phyloP scores from a whole-genome alignment of 495 filamentous ascomycete genomes.

The Choiromyces venosus region DNA sequence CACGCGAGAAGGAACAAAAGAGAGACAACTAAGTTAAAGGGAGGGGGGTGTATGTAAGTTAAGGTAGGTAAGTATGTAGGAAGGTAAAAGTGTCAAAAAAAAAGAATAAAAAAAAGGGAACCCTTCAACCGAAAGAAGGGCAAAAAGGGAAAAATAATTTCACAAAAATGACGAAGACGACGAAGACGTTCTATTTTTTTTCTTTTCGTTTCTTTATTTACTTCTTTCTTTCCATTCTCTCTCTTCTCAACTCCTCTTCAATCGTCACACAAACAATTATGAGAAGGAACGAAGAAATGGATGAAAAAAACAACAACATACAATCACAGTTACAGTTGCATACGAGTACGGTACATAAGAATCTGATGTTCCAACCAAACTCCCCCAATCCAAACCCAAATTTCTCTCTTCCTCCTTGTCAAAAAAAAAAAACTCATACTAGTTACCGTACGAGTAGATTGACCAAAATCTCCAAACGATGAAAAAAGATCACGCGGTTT shows the following conservation, averaged over 20 bases:
- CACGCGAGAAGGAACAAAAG: neutral
- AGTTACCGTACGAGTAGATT: too few relatives aligned
- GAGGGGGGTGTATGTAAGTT: neutral
- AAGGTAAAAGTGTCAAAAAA: neutral
- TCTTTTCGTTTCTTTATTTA: conserved; percentile 9
- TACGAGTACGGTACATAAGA: too few relatives aligned
- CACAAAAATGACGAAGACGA: neutral
- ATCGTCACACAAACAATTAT: neutral
- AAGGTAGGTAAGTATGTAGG: neutral
- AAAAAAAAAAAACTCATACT: neutral
- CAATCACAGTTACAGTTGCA: too few relatives aligned
- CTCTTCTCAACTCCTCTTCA: neutral
- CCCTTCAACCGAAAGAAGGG: neutral
- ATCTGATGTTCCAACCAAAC: neutral
- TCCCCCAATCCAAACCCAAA: neutral
- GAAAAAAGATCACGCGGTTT: conserved; percentile 1
- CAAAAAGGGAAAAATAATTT: neutral
- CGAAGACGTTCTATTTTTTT: conserved; percentile 7
- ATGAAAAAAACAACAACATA: neutral
- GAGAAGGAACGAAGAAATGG: neutral
- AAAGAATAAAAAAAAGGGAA: neutral
- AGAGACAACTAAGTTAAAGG: neutral
- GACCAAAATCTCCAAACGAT: neutral
- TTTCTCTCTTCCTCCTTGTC: neutral
- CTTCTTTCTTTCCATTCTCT: neutral